phyloP scores from a whole-genome alignment of 306 rosid species.

The Cucurbita ficifolia region DNA sequence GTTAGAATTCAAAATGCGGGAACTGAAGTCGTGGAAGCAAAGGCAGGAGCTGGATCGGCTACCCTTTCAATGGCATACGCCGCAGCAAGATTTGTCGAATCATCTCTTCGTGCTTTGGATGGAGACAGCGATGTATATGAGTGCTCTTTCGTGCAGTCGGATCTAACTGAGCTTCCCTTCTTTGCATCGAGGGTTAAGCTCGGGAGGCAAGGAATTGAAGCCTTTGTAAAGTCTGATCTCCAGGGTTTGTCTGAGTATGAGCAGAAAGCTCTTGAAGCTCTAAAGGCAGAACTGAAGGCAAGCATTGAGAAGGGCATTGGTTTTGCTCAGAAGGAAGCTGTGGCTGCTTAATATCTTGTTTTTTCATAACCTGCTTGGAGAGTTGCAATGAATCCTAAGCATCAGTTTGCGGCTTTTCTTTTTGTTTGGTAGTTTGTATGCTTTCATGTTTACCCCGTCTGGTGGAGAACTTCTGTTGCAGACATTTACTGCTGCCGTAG shows the following conservation, averaged over 20 bases:
- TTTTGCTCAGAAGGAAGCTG: slow-evolving; percentile 66
- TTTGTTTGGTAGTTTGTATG: neutral
- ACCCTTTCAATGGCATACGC: slow-evolving; percentile 99
- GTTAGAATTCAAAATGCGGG: slow-evolving; percentile 91
- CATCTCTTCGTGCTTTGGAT: slow-evolving; percentile 84
- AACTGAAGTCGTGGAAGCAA: slow-evolving; percentile 96
- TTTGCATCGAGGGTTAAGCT: slow-evolving; percentile 92
- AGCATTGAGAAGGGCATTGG: slow-evolving; percentile 93
- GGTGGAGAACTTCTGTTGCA: too few relatives aligned
- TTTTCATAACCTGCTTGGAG: neutral
- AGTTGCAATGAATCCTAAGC: neutral
- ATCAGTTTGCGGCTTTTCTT: neutral
- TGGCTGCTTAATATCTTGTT: slow-evolving; percentile 23
- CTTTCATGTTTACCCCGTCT: neutral
- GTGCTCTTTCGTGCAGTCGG: slow-evolving; percentile 70
- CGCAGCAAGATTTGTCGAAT: slow-evolving; percentile 93
- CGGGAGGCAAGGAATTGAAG: slow-evolving; percentile 82
- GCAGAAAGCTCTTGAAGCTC: slow-evolving; percentile 82
- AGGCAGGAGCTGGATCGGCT: slow-evolving; percentile 97
- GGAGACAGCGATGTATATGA: slow-evolving; percentile 95
- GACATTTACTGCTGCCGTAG: too few relatives aligned
- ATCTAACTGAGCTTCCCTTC: slow-evolving; percentile 79
- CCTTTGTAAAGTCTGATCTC: slow-evolving; percentile 65
- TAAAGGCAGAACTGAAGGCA: slow-evolving; percentile 77
- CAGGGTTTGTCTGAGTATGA: slow-evolving; percentile 82